Evolutionary conservation across 78 protist genomes (phyloP).

Genomic region (Dictyostelium brefeldianum): DNA sequence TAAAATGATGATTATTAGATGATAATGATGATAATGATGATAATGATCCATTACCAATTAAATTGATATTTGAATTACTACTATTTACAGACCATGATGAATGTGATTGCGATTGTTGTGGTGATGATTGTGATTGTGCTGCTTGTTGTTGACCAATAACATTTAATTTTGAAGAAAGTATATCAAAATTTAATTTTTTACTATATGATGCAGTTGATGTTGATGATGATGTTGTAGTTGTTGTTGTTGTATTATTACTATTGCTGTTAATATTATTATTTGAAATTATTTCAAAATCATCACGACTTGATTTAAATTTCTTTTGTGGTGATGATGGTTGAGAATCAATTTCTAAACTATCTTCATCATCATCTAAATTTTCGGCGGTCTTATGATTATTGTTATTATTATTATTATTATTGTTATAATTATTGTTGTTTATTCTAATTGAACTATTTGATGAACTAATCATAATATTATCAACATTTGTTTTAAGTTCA

Average conservation of each 20-base stretch:
- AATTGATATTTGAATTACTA: not conserved
- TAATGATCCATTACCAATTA: too few species aligned
- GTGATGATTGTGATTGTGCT: not conserved
- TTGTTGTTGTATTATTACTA: not conserved
- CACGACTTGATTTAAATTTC: slow-evolving; percentile 1
- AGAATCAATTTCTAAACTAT: not conserved
- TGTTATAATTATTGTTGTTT: not conserved
- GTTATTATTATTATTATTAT: slow-evolving; percentile 25
- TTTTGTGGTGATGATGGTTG: slow-evolving; percentile 27
- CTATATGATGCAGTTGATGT: not conserved
- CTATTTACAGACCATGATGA: slow-evolving; percentile 28
- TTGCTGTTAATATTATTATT: too few species aligned
- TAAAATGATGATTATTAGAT: not conserved
- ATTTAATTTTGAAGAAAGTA: not conserved
- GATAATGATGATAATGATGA: not conserved
- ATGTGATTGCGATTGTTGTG: not conserved
- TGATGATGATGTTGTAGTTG: not conserved
- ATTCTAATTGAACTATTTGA: not conserved
- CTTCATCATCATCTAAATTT: not conserved
- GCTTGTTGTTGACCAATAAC: slow-evolving; percentile 15
- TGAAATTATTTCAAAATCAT: not conserved
- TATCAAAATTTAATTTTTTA: not conserved
- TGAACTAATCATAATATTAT: not conserved
- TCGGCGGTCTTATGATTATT: not conserved
- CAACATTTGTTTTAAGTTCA: slow-evolving; percentile 18